Evolutionary conservation across 163 green algal species (phyloP).

Genomic region (Prototheca cutis): DNA sequence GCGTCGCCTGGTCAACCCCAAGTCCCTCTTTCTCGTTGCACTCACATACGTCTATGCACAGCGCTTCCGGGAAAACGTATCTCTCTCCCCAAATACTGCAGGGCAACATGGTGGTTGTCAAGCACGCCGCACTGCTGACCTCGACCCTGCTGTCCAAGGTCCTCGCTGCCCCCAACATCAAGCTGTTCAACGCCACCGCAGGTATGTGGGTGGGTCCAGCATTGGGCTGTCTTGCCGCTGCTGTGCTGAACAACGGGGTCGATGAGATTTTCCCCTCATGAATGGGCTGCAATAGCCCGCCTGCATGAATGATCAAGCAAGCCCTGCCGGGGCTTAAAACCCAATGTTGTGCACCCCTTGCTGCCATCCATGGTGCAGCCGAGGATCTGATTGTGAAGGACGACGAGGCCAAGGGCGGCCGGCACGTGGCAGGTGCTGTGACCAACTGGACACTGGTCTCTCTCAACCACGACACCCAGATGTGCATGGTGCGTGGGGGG

Average conservation of each 20-base stretch:
- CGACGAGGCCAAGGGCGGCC: conserved; percentile 23
- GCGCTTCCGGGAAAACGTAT: no score
- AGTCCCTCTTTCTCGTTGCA: no score
- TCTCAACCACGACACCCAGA: conserved; percentile 91
- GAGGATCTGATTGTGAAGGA: conserved; percentile 89
- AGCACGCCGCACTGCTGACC: conserved; percentile 90
- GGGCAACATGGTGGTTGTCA: conserved; percentile 79
- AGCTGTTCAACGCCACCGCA: conserved; percentile 93
- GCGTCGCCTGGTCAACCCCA: no score
- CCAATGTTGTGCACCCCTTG: no score
- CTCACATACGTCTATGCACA: no score
- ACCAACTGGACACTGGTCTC: conserved; percentile 97
- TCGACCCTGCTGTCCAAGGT: conserved; percentile 89
- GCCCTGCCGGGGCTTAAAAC: no score
- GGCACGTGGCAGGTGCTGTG: conserved; percentile 74
- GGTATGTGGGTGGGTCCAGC: neutral
- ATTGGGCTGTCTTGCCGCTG: no score
- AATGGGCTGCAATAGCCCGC: no score
- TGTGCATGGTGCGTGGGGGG: conserved; percentile 73
- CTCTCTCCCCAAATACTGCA: neutral
- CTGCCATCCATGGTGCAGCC: conserved; percentile 25
- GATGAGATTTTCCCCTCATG: no score
- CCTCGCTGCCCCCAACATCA: conserved; percentile 78
- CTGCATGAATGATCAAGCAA: no score
- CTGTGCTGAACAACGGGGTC: no score